Evolutionary conservation across 805 yeast species (phyloP), one percentile per base, ranked within the genome.

Genomic region (Myxozyma lipomycoides): DNA sequence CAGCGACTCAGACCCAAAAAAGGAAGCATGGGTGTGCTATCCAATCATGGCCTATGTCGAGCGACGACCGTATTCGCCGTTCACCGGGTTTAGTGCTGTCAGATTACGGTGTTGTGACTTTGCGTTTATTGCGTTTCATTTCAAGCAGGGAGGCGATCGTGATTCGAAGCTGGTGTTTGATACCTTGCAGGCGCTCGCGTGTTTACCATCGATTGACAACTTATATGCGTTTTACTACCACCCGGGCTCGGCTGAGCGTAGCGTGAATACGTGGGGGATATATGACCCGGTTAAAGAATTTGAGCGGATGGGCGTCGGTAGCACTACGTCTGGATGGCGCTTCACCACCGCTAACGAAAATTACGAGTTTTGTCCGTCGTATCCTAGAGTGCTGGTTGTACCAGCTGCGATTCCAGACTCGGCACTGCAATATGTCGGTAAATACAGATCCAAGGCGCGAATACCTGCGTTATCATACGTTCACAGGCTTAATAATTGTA

Each of bases 21-120:
- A 81, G 50, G 98, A 93, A 66, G 78, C 87, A 26, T 93, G 98
- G 98, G 46, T 84, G 23, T 83, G 91, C 48, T 86, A 85, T 64
- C 95, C 95, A 1, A 78, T 85, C 58, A 80, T 86, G 39, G 84
- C 79, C 40, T 67, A 73, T 43, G 79, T 84, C 1, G 77, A 77
- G 59, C 79, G 65, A 70, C 78, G 52, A 28, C 52, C 50, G 40
- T 42, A 36, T 37, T 30, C 40, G 23, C 67, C 73, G 1, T 54
- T 50, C 40, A 49, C 59, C 4, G 62, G 54, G 9, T 43, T 46
- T 25, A 78, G 83, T 3, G 79, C 80, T 52, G 69, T 91, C 41
- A 78, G 95, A 42, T 63, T 91, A 9, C 77, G 81, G 36, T 86
- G 96, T 63, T 81, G 88, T 56, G 98, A 91, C 67, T 91, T 86